Conservation (phyloP, 1,284 basidiomycete species). For the Trametes polyzona region DNA sequence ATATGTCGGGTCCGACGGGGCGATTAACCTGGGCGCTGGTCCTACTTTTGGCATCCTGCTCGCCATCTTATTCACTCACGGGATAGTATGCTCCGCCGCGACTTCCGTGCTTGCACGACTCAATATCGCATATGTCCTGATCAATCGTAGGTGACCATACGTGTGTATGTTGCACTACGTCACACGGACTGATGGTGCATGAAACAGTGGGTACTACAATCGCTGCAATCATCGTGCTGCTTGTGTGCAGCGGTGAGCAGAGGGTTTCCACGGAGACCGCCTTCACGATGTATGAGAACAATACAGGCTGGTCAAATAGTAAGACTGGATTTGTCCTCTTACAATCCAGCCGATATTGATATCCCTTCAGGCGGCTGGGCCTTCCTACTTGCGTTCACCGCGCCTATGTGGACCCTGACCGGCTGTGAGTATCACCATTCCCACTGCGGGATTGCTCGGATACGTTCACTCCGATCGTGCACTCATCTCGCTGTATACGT, state of each 20-base stretch:
- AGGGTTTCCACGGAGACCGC: slow-evolving; percentile 71
- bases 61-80: slow-evolving; percentile 64
- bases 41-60: slow-evolving; percentile 70
- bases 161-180: neutral
- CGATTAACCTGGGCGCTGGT: slow-evolving; percentile 54
- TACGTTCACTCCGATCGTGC: neutral
- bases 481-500: too few relatives aligned
- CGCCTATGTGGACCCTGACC: slow-evolving; percentile 81
- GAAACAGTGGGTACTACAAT: slow-evolving; percentile 40
- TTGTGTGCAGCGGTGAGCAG: slow-evolving; percentile 57
- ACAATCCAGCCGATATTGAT: neutral
- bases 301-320: slow-evolving; percentile 70
- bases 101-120: slow-evolving; percentile 67
- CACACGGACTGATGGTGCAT: neutral
- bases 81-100: slow-evolving; percentile 71
- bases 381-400: slow-evolving; percentile 73
- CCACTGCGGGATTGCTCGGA: neutral
- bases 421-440: slow-evolving; percentile 51
- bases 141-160: slow-evolving; percentile 55
- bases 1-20: slow-evolving; percentile 60
- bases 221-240: slow-evolving; percentile 64
- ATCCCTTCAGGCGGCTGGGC: slow-evolving; percentile 63
- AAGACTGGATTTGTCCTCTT: slow-evolving; percentile 24
- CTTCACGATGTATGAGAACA: slow-evolving; percentile 74
- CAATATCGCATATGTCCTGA: slow-evolving; percentile 67